Conservation (phyloP, 139 green algal genomes). For the Chlamydomonas sp. region DNA sequence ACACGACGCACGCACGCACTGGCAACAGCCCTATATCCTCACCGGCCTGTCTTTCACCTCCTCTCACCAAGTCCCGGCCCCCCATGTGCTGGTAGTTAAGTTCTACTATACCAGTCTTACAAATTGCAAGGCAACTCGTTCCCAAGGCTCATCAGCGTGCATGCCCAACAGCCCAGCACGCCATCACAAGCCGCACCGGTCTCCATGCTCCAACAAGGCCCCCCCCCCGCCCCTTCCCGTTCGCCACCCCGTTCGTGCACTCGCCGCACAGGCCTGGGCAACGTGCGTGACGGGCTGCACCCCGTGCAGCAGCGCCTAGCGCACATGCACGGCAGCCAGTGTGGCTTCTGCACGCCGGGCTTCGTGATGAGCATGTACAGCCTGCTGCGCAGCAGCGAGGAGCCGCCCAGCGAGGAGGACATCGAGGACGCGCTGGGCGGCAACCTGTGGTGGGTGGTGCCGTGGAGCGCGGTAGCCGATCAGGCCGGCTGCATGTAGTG, state of each 20-base stretch:
- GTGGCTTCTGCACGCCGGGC: slow-evolving; percentile 98
- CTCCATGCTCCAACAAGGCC: not conserved
- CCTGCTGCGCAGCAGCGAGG: slow-evolving; percentile 74
- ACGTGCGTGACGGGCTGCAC: slow-evolving; percentile 84
- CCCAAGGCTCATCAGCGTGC: too few relatives aligned
- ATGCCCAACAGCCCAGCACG: too few relatives aligned
- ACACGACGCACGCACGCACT: too few relatives aligned
- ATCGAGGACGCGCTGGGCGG: slow-evolving; percentile 94
- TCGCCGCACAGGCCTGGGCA: slow-evolving; percentile 82
- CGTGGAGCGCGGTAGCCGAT: not conserved
- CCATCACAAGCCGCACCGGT: not conserved
- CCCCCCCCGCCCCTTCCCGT: too few relatives aligned
- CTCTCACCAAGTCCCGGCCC: too few relatives aligned
- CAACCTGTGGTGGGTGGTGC: slow-evolving; percentile 88
- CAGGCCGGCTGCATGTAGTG: not conserved
- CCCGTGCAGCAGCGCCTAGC: slow-evolving; percentile 91
- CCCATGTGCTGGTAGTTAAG: too few relatives aligned
- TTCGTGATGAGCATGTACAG: slow-evolving; percentile 99
- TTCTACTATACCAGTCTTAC: too few relatives aligned
- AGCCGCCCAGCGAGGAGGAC: slow-evolving; percentile 75
- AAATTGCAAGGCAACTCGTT: too few relatives aligned
- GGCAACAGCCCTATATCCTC: too few relatives aligned
- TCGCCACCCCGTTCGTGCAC: not conserved
- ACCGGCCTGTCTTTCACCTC: too few relatives aligned
- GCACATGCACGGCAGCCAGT: slow-evolving; percentile 93